Evolutionary conservation across 495 filamentous ascomycete species (phyloP), one percentile per base, ranked within the genome.

Genomic region (Stereocaulon alpinum): DNA sequence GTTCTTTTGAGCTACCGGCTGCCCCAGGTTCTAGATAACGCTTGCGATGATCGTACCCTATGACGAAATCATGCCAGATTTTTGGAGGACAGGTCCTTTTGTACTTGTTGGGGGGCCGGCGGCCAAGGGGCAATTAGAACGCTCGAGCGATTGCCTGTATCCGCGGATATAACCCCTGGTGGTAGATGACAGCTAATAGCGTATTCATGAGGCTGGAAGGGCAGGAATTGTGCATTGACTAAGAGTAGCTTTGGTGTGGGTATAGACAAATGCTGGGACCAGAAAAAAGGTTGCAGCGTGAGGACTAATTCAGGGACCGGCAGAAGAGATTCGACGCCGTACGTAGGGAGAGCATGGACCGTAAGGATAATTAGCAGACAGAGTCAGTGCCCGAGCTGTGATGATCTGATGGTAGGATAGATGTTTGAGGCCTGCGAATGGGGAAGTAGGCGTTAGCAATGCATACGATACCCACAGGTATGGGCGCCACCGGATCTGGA

Each of bases 131-230:
- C 18, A 43, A 41, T 34, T 32, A 55, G 14, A 40, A 43, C 40
- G 58, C 58, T 55, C 50, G 58, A 60, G 50, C 58, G 40, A 47
- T 52, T 47, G 30, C 42, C 40, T 54, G 58, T 41, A 41, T 60
- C 14, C 20, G 58, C 58, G 58, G 58, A 54, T 60, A 60, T 60
- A 54, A 40, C 27, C 40, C 37, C 40, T 54, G 17, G 40, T 60
- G 40, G 29, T 43, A 40, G 22, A 45, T 34, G 51, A 29, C 5
- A 47, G 32, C 49, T 45, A 40, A 37, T 44, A 20, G 58, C 49
- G 48, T 52, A 30, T 40, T 60, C 22, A 40, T 45, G 11, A 41
- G 24, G 27, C 49, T 30, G 30, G 49, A 40, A 14, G 37, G 18
- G 20, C 34, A 55, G 37, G 24, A 34, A 34, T 34, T 5, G 49